Percentiles rank a stretch among this genome's conserved stretches.
Evolutionary conservation across 306 rosid species (phyloP).

Genomic region (Fragaria nilgerrensis): DNA sequence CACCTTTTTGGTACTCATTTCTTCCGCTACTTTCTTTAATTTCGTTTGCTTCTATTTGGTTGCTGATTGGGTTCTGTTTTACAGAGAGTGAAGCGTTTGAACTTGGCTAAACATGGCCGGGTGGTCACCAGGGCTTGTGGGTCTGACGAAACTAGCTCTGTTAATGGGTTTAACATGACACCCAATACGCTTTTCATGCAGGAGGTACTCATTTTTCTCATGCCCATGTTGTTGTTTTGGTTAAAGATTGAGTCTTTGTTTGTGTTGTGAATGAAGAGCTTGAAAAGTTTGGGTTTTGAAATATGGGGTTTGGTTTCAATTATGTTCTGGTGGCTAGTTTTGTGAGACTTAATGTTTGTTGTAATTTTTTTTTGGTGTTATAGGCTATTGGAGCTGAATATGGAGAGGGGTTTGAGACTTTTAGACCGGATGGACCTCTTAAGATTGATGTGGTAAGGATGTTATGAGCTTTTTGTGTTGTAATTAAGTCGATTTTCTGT

Average conservation of each 20-base stretch:
- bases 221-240: constrained; percentile 5
- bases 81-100: constrained; percentile 59
- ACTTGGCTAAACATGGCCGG: constrained; percentile 43
- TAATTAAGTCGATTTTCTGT: background rate
- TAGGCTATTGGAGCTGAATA: constrained; percentile 99
- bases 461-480: background rate
- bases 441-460: constrained; percentile 93
- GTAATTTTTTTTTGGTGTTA: constrained; percentile 11
- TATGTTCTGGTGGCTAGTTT: background rate
- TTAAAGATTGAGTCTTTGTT: constrained; percentile 8
- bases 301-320: constrained; percentile 15
- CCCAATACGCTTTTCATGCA: constrained; percentile 81
- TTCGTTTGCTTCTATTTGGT: constrained; percentile 5
- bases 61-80: constrained; percentile 5
- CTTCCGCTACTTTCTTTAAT: background rate
- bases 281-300: constrained; percentile 13
- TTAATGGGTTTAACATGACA: constrained; percentile 51
- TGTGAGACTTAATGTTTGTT: background rate
- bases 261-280: background rate
- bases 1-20: constrained; percentile 39
- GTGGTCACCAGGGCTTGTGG: constrained; percentile 58
- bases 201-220: constrained; percentile 52
- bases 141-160: constrained; percentile 50
- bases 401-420: constrained; percentile 98
- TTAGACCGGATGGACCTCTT: constrained; percentile 86